These are phyloP conservation scores for Cyclotella kingstonii DNA, from an alignment of 108 stramenopile genomes.

Conservation along the genomic window DNA sequence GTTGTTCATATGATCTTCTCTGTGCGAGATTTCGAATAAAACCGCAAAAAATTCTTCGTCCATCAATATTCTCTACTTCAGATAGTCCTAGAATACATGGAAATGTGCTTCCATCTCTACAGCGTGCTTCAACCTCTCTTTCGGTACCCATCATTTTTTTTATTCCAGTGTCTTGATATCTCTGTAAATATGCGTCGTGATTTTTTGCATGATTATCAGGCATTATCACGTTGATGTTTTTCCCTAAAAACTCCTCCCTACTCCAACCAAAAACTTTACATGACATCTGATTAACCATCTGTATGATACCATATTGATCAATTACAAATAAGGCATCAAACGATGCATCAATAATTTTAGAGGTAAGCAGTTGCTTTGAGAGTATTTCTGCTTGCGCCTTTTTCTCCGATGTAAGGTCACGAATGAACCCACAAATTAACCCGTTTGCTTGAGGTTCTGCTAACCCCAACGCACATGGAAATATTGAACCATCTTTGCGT, in stretches of 20 bases:
- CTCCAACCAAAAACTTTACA: conserved; percentile 28
- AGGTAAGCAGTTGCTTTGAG: conserved; percentile 5
- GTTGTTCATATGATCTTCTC: no score
- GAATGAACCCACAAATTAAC: conserved; percentile 43
- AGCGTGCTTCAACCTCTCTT: conserved; percentile 22
- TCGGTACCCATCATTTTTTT: no score
- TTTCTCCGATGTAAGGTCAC: conserved; percentile 31
- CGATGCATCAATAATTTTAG: no score
- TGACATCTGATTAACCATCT: conserved; percentile 15
- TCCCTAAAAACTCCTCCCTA: conserved; percentile 30
- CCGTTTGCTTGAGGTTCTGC: conserved; percentile 25
- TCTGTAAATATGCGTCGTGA: conserved; percentile 19
- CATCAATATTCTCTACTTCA: conserved; percentile 10
- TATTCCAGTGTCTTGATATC: conserved; percentile 6
- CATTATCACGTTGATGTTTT: conserved; percentile 37
- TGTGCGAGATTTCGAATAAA: background rate
- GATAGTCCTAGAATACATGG: conserved; percentile 35
- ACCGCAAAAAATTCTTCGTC: no score
- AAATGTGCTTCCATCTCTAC: conserved; percentile 20
- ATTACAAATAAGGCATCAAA: no score
- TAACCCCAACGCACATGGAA: conserved; percentile 28
- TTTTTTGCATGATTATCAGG: conserved; percentile 11
- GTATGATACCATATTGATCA: no score
- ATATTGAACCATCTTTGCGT: conserved; percentile 26
- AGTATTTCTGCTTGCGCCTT: background rate